phyloP scores from a whole-genome alignment of 2,329 filamentous ascomycete species.

The Hymenoscyphus fraxineus region DNA sequence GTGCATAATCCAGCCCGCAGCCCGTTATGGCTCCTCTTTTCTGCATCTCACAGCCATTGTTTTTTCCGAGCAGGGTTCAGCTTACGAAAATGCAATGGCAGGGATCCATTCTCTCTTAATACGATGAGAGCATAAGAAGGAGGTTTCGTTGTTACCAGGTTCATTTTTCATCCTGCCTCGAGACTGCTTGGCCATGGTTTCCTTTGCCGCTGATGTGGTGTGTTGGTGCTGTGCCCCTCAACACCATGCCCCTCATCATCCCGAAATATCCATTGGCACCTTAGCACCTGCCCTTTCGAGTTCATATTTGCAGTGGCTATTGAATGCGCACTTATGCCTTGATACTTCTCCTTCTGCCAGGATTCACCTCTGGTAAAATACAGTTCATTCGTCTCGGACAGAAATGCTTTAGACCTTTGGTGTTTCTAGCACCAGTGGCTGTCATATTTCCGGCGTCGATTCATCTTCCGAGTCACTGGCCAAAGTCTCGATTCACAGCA shows the following conservation, averaged over 20 bases:
- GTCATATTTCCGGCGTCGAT: neutral
- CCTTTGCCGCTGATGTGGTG: neutral
- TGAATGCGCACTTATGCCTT: neutral
- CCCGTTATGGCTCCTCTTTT: slow-evolving; percentile 1
- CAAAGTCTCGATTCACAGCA: neutral
- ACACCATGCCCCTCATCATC: neutral
- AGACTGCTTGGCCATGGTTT: neutral
- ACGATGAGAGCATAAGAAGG: neutral
- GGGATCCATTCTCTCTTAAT: neutral
- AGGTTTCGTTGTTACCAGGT: neutral
- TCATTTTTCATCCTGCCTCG: neutral
- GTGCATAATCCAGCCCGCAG: neutral
- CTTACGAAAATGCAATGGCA: neutral
- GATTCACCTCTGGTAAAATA: neutral
- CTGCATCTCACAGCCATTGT: neutral
- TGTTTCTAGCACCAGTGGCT: neutral
- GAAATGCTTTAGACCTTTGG: neutral
- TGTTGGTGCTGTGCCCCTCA: neutral
- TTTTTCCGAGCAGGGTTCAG: neutral
- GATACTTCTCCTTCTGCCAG: neutral
- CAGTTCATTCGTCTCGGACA: neutral
- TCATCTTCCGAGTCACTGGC: neutral
- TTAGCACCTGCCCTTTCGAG: neutral
- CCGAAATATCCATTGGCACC: neutral
- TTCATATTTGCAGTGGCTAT: neutral